phyloP scores from a whole-genome alignment of 2,329 filamentous ascomycete species.

The Diaporthe batatas region DNA sequence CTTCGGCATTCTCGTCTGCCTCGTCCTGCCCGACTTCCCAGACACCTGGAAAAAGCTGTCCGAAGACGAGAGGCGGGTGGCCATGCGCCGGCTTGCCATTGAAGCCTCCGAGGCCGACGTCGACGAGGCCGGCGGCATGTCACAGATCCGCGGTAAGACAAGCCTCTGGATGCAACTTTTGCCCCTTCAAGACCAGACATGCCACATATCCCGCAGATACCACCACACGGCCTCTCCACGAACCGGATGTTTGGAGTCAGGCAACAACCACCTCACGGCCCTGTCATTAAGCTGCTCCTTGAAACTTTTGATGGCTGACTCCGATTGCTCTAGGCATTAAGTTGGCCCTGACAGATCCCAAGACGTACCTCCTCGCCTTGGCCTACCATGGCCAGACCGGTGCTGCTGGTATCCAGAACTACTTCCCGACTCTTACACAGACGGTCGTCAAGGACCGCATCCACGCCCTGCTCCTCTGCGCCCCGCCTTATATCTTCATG shows the following conservation, averaged over 20 bases:
- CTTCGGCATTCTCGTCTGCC: constrained; percentile 34
- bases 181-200: too few relatives aligned
- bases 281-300: too few relatives aligned
- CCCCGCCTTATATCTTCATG: constrained; percentile 49
- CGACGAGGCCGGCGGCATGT: constrained; percentile 37
- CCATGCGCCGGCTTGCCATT: constrained; percentile 38
- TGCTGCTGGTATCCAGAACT: constrained; percentile 41
- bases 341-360: constrained; percentile 39
- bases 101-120: constrained; percentile 40
- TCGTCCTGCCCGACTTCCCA: constrained; percentile 41
- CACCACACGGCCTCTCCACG: too few relatives aligned
- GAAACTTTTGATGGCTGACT: too few relatives aligned
- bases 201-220: too few relatives aligned
- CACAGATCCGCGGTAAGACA: constrained; percentile 36
- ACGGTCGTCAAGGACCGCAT: constrained; percentile 46
- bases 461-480: constrained; percentile 48
- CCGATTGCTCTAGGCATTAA: constrained; percentile 23
- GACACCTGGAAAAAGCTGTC: constrained; percentile 39
- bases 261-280: too few relatives aligned
- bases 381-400: constrained; percentile 40
- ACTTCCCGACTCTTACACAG: constrained; percentile 49
- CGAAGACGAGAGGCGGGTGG: constrained; percentile 39
- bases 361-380: constrained; percentile 41
- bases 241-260: too few relatives aligned
- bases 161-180: too few relatives aligned